Evolutionary conservation across 805 yeast species (phyloP), one percentile per base, ranked within the genome.

Genomic region (Metschnikowia lochheadii): DNA sequence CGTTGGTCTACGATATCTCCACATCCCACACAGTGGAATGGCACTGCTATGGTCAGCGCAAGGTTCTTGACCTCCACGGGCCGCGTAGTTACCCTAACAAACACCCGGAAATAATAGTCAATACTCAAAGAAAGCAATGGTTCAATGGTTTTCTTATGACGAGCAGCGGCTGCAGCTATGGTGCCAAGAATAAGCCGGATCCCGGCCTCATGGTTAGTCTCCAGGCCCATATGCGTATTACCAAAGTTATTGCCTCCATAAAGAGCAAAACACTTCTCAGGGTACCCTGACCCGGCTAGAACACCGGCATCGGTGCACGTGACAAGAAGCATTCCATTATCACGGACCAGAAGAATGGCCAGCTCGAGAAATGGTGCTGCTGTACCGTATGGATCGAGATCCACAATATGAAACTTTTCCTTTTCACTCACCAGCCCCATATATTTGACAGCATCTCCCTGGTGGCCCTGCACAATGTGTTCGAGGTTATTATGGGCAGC

Each of bases 241-340:
- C 92, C 87, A 62, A 89, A 75, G 55, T 92, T 89, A 50, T 85
- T 85, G 20, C 99, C 99, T 18, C 99, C 98, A 64, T 94, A 94
- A 15, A 88, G 75, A 0, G 97, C 90, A 72, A 84, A 94, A 69
- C 98, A 92, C 68, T 94, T 94, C 61, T 94, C 99, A 0, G 98
- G 97, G 66, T 92, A 92, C 13, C 96, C 95, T 56, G 85, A 85
- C 17, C 99, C 99, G 0, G 98, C 98, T 48, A 94, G 75, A 0
- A 94, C 97, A 0, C 96, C 96, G 14, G 95, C 78, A 70, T 94
- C 99, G 0, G 99, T 94, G 66, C 99, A 94, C 0, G 99, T 94
- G 3, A 94, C 92, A 46, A 94, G 72, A 56, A 94, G 68, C 40
- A 94, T 62, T 1, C 98, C 99, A 49, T 85, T 91, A 57, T 91